Percentiles rank a stretch among this genome's conserved stretches.
These are phyloP conservation scores for Chaetoceros tenuissimus DNA, from an alignment of 108 stramenopile species.

Conservation along the genomic window DNA sequence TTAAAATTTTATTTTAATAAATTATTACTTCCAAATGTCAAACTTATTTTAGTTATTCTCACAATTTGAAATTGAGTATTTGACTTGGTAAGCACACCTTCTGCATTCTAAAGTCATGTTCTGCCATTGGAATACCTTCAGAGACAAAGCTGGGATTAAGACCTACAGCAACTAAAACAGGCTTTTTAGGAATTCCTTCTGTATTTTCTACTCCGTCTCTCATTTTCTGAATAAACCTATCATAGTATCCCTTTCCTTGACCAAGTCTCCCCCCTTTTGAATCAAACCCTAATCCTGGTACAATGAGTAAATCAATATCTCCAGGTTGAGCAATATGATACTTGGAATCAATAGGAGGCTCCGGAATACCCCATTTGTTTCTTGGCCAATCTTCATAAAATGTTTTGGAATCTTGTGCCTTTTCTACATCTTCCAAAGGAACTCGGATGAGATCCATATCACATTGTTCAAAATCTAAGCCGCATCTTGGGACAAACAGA, in stretches of 20 bases:
- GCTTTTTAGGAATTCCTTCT: slow-evolving; percentile 4
- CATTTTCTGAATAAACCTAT: slow-evolving; percentile 80
- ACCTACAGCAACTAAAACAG: slow-evolving; percentile 67
- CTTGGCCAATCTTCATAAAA: slow-evolving; percentile 75
- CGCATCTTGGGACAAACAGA: slow-evolving; percentile 79
- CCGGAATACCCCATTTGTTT: slow-evolving; percentile 88
- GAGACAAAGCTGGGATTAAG: slow-evolving; percentile 43
- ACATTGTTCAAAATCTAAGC: slow-evolving; percentile 74
- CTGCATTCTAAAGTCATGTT: slow-evolving; percentile 64
- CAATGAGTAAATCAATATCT: slow-evolving; percentile 72
- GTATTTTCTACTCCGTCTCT: slow-evolving; percentile 2
- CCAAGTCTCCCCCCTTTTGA: slow-evolving; percentile 51
- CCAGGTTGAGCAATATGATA: slow-evolving; percentile 55
- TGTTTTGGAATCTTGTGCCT: not conserved
- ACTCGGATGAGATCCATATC: slow-evolving; percentile 81
- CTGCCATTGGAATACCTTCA: slow-evolving; percentile 41
- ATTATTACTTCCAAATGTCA: too few species aligned
- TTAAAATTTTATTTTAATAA: too few species aligned
- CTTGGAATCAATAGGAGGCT: slow-evolving; percentile 49
- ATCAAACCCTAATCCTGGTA: slow-evolving; percentile 86
- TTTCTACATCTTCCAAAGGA: slow-evolving; percentile 1
- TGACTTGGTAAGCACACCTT: slow-evolving; percentile 43
- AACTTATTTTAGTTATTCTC: slow-evolving; percentile 1
- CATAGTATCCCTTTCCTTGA: slow-evolving; percentile 90
- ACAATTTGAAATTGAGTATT: slow-evolving; percentile 9